Conservation (phyloP, 257 asterid species). For the Solanum sitiens region DNA sequence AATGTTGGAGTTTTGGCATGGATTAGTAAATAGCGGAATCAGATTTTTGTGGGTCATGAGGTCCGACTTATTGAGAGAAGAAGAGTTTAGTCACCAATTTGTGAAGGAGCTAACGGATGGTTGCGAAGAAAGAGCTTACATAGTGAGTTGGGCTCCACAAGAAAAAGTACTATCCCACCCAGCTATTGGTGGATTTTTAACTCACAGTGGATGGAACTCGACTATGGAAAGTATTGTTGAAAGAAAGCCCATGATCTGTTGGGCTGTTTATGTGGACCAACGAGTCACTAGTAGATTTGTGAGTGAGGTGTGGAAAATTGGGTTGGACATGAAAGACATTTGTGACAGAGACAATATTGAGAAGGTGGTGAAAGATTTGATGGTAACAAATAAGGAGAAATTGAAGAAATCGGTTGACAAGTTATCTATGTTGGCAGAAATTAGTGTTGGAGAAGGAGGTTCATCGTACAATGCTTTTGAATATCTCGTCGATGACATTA, state of each 20-base stretch:
- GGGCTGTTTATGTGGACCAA: slow-evolving; percentile 29
- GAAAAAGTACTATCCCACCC: slow-evolving; percentile 9
- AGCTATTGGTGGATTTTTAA: slow-evolving; percentile 18
- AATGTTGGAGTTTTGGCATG: slow-evolving; percentile 19
- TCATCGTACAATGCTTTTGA: slow-evolving; percentile 25
- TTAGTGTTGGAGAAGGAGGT: slow-evolving; percentile 32
- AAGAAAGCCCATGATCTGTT: slow-evolving; percentile 27
- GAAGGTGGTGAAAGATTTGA: slow-evolving; percentile 27
- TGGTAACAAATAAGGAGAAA: slow-evolving; percentile 32
- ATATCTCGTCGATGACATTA: slow-evolving; percentile 1
- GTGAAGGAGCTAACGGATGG: background rate
- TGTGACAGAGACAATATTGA: slow-evolving; percentile 29
- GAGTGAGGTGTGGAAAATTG: slow-evolving; percentile 47
- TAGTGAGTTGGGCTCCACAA: slow-evolving; percentile 24
- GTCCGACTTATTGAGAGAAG: background rate
- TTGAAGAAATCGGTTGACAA: slow-evolving; percentile 13
- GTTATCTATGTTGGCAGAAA: slow-evolving; percentile 17
- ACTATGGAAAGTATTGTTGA: slow-evolving; percentile 17
- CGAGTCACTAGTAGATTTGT: slow-evolving; percentile 37
- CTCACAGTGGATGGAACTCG: background rate
- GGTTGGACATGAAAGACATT: slow-evolving; percentile 50
- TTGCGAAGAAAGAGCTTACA: background rate
- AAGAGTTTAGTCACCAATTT: background rate
- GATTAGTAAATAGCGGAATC: slow-evolving; percentile 12
- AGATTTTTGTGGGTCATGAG: slow-evolving; percentile 21